Evolutionary conservation across 495 filamentous ascomycete species (phyloP).

Genomic region (Filosporella fistucella): DNA sequence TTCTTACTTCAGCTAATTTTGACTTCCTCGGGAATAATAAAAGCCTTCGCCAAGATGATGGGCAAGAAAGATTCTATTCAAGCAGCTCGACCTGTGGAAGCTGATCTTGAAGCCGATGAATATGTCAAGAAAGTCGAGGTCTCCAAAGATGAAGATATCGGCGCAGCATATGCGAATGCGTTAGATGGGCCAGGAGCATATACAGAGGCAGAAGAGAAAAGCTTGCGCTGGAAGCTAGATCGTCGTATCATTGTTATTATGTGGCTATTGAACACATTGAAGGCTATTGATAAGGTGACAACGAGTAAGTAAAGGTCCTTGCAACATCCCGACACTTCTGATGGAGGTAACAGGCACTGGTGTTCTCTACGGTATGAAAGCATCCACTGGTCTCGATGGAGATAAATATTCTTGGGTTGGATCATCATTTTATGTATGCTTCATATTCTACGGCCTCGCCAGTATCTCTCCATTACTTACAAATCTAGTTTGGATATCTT

Average conservation of each 20-base stretch:
- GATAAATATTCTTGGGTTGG: constrained; percentile 29
- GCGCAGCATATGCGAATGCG: constrained; percentile 3
- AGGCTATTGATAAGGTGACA: constrained; percentile 32
- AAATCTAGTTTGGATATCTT: constrained; percentile 55
- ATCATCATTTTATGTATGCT: constrained; percentile 24
- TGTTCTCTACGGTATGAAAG: constrained; percentile 27
- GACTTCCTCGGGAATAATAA: no score
- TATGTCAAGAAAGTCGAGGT: no score
- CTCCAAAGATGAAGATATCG: constrained; percentile 9
- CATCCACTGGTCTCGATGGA: constrained; percentile 26
- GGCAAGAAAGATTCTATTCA: no score
- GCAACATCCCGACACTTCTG: no score
- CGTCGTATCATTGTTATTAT: constrained; percentile 37
- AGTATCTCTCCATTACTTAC: neutral
- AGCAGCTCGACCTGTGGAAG: no score
- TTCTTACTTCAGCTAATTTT: no score
- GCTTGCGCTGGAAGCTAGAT: constrained; percentile 36
- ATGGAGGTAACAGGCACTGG: constrained; percentile 30
- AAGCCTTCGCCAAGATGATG: no score
- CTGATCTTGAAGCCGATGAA: no score
- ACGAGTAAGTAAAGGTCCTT: no score
- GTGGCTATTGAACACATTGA: constrained; percentile 27
- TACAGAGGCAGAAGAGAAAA: constrained; percentile 29
- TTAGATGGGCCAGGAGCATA: constrained; percentile 6
- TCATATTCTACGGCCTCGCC: no score